These are phyloP conservation scores for Cubamyces sp. DNA, from an alignment of 768 basidiomycete genomes.

Conservation along the genomic window DNA sequence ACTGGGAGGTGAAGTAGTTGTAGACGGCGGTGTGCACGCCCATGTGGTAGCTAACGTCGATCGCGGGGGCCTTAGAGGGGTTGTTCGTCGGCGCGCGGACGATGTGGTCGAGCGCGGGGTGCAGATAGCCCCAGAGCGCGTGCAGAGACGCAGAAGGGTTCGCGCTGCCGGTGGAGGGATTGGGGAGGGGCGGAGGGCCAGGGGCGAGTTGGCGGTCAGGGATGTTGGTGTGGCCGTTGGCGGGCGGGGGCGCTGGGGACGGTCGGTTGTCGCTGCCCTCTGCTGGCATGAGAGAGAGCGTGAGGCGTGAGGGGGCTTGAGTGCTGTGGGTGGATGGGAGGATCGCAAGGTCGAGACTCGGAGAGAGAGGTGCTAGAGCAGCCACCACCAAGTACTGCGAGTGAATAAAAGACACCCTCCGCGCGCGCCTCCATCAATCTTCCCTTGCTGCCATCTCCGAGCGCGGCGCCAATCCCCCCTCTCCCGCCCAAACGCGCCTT, in stretches of 20 bases:
- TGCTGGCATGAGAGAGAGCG: conserved; percentile 17
- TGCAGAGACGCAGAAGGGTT: conserved; percentile 76
- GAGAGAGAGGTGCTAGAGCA: not conserved
- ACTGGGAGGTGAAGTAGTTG: conserved; percentile 62
- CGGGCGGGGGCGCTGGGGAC: not conserved
- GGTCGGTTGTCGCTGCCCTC: conserved; percentile 1
- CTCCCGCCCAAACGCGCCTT: conserved; percentile 1
- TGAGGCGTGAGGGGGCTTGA: too few species aligned
- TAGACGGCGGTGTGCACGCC: conserved; percentile 83
- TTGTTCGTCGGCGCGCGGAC: conserved; percentile 68
- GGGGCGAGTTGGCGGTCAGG: conserved; percentile 3
- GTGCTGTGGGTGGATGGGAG: not conserved
- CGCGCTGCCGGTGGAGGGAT: conserved; percentile 49
- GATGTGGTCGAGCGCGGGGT: conserved; percentile 78
- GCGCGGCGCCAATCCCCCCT: conserved; percentile 7
- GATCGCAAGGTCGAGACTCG: too few species aligned
- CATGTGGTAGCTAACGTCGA: conserved; percentile 74
- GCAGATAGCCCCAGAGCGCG: conserved; percentile 74
- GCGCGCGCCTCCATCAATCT: conserved; percentile 25
- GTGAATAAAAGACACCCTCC: conserved; percentile 8
- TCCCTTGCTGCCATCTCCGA: conserved; percentile 5
- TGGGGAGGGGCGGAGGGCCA: conserved; percentile 32
- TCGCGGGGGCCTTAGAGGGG: conserved; percentile 63
- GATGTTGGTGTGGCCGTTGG: conserved; percentile 10
- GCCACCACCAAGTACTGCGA: not conserved